These are phyloP conservation scores for Trifolium dubium DNA, from an alignment of 306 rosid species.

Conservation along the genomic window DNA sequence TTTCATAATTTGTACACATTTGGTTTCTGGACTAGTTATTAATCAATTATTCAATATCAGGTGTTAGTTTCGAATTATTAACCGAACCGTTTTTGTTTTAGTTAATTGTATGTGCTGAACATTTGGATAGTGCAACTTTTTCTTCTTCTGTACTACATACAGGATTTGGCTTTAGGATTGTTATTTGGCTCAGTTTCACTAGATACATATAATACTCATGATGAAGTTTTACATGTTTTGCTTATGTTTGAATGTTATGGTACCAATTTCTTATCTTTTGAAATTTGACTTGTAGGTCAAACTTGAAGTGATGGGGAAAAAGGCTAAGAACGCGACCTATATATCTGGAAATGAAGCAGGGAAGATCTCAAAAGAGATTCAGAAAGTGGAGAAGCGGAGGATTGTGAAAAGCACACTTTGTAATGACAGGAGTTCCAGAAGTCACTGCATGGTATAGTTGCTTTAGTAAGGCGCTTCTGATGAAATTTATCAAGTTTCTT, in stretches of 20 bases:
- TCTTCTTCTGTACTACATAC: too few relatives aligned
- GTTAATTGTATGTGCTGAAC: background rate
- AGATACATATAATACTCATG: too few relatives aligned
- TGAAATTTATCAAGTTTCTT: background rate
- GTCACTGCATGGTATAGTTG: slow-evolving; percentile 92
- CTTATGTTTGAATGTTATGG: too few relatives aligned
- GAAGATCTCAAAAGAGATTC: slow-evolving; percentile 96
- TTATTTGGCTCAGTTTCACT: too few relatives aligned
- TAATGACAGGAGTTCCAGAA: slow-evolving; percentile 94
- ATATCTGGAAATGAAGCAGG: slow-evolving; percentile 97
- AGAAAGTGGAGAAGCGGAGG: slow-evolving; percentile 97
- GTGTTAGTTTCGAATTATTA: slow-evolving; percentile 6
- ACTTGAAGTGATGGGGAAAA: slow-evolving; percentile 99
- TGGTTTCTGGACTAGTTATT: slow-evolving; percentile 3
- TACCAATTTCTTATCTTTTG: slow-evolving; percentile 2
- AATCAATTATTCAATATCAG: background rate
- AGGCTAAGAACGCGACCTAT: slow-evolving; percentile 96
- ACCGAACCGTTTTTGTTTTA: background rate
- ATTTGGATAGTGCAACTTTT: background rate
- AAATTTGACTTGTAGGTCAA: slow-evolving; percentile 62
- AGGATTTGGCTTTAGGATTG: too few relatives aligned
- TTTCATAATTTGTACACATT: slow-evolving; percentile 8
- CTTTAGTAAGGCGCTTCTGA: slow-evolving; percentile 4
- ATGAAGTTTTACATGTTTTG: too few relatives aligned
- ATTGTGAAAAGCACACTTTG: slow-evolving; percentile 96